Evolutionary conservation across 176 grass and related monocot genomes (phyloP).

Genomic region (Aegilops sharonensis): DNA sequence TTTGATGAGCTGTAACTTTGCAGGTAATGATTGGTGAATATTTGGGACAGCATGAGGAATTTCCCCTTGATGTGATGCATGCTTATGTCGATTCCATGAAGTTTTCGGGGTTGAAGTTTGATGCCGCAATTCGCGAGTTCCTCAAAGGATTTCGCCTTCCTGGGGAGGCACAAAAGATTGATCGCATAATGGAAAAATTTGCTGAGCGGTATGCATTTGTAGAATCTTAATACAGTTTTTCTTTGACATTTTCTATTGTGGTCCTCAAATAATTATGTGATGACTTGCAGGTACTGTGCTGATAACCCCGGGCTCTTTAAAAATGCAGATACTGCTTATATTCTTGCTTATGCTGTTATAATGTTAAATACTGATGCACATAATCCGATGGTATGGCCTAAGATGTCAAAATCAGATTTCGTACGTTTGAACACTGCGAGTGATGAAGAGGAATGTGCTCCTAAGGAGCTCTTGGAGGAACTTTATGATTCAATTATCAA

Average conservation of each 20-base stretch:
- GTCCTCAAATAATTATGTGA: conserved; percentile 20
- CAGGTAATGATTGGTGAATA: conserved; percentile 99
- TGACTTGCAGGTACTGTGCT: conserved; percentile 92
- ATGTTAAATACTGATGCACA: conserved; percentile 99
- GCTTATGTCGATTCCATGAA: conserved; percentile 98
- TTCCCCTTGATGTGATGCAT: conserved; percentile 99
- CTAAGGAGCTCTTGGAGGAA: conserved; percentile 89
- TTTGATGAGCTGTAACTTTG: conserved; percentile 30
- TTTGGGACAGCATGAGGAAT: conserved; percentile 97
- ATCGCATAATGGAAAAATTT: conserved; percentile 99
- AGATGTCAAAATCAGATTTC: conserved; percentile 96
- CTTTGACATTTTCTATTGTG: conserved; percentile 19
- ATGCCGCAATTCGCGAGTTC: conserved; percentile 90
- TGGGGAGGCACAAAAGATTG: conserved; percentile 99
- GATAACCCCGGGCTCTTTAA: conserved; percentile 99
- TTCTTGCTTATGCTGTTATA: conserved; percentile 99
- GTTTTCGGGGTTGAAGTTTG: conserved; percentile 92
- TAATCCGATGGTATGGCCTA: conserved; percentile 99
- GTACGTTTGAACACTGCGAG: conserved; percentile 78
- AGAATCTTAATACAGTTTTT: conserved; percentile 14
- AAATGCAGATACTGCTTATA: conserved; percentile 96
- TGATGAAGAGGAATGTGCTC: conserved; percentile 90
- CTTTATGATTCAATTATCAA: conserved; percentile 97
- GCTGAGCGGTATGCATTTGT: conserved; percentile 81
- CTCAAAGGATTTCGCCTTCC: conserved; percentile 96